Percentiles rank a stretch among this genome's conserved stretches.
phyloP scores from a whole-genome alignment of 1,284 basidiomycete genomes.

The Wolfiporia cocos region DNA sequence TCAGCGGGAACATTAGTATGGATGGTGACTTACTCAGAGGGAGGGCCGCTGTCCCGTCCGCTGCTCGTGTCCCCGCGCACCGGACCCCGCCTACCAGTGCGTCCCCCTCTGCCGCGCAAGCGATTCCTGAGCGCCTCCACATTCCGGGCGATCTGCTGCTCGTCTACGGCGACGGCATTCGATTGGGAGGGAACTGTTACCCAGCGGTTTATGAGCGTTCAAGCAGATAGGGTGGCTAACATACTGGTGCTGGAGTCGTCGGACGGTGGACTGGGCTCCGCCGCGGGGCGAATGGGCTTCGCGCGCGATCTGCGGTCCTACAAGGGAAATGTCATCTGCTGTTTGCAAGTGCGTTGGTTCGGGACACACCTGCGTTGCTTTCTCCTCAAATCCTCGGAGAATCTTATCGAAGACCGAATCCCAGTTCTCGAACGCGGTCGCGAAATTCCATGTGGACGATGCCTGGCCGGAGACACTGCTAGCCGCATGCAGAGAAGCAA shows the following conservation, averaged over 20 bases:
- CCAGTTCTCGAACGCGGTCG: slow-evolving; percentile 74
- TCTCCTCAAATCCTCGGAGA: slow-evolving; percentile 70
- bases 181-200: slow-evolving; percentile 51
- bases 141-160: slow-evolving; percentile 88
- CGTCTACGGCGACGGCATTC: slow-evolving; percentile 59
- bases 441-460: slow-evolving; percentile 57
- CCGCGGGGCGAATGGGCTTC: slow-evolving; percentile 33
- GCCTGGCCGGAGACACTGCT: slow-evolving; percentile 34
- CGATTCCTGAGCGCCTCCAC: slow-evolving; percentile 87
- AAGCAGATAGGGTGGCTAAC: slow-evolving; percentile 22
- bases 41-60: slow-evolving; percentile 54
- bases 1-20: not conserved
- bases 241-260: slow-evolving; percentile 52
- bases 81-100: slow-evolving; percentile 45
- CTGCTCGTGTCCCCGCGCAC: slow-evolving; percentile 46
- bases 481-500: slow-evolving; percentile 71
- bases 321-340: too few species aligned
- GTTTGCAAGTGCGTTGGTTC: too few species aligned
- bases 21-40: slow-evolving; percentile 56
- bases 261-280: slow-evolving; percentile 43
- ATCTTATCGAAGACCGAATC: slow-evolving; percentile 77
- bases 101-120: slow-evolving; percentile 62
- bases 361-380: slow-evolving; percentile 63
- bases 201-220: not conserved
- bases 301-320: too few species aligned